These are phyloP conservation scores for Penicillium manginii DNA, from an alignment of 495 filamentous ascomycete genomes.

Conservation along the genomic window DNA sequence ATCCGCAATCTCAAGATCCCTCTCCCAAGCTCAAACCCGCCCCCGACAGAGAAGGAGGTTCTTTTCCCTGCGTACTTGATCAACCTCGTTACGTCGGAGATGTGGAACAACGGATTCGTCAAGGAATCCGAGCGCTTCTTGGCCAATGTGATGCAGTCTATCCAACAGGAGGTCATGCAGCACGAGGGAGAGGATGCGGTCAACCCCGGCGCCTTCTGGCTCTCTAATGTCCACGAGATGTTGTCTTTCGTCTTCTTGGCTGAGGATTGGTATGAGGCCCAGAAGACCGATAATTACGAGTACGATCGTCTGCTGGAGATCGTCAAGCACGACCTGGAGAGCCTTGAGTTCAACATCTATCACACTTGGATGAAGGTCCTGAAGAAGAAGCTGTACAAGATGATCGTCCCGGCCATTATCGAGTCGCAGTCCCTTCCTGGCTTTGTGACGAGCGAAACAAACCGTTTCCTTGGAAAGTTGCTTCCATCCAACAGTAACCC, in stretches of 20 bases:
- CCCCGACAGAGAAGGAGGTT: slow-evolving; percentile 96
- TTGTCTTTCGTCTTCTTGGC: slow-evolving; percentile 99
- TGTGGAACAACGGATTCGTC: slow-evolving; percentile 99
- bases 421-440: slow-evolving; percentile 97
- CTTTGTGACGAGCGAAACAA: slow-evolving; percentile 98
- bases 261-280: slow-evolving; percentile 98
- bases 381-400: slow-evolving; percentile 98
- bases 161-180: slow-evolving; percentile 99
- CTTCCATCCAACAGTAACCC: slow-evolving; percentile 84
- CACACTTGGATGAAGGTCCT: slow-evolving; percentile 99
- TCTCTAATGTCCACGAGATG: slow-evolving; percentile 99
- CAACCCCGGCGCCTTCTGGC: slow-evolving; percentile 97
- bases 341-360: slow-evolving; percentile 99
- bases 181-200: slow-evolving; percentile 97
- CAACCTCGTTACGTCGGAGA: slow-evolving; percentile 98
- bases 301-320: slow-evolving; percentile 98
- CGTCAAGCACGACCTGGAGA: slow-evolving; percentile 98
- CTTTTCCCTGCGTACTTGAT: slow-evolving; percentile 98
- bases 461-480: slow-evolving; percentile 96
- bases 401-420: slow-evolving; percentile 99
- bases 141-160: slow-evolving; percentile 99
- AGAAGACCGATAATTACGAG: slow-evolving; percentile 99
- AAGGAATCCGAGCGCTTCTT: slow-evolving; percentile 99
- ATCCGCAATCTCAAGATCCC: slow-evolving; percentile 97
- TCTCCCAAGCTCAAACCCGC: slow-evolving; percentile 76